Base-by-base conservation (phyloP, 129 eudicot genomes). In the Flaveria linearis region DNA sequence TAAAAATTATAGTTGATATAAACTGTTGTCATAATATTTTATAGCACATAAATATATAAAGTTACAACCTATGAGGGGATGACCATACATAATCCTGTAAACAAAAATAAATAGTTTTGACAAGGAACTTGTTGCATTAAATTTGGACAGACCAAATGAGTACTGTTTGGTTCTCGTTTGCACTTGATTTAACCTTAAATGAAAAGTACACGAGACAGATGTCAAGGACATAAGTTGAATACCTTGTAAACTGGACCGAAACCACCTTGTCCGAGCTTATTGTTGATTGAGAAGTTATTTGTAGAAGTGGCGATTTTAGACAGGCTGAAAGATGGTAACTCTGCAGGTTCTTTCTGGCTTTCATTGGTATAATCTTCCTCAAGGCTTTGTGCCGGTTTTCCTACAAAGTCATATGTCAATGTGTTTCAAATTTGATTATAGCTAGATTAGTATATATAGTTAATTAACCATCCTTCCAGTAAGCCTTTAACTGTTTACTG, bases 161-260 rank as follows among this genome's bases (percentile, higher is more conserved):
- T 1, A 63, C 2, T 28, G 69, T 20, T 30, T 63, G 12, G 22
- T 14, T 62, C 43, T 62, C 5, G 13, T 26, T 13, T 15, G 6
- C 69, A 63, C 69, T 6, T 63, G 20, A 30, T 28, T 63, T 56
- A 3, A 63, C 20, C 45, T 57, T 56, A 57, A 56, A 18, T 12
- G 17, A 49, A 65, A 15, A 26, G 76, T 25, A 52, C 14, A 26
- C 4, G 33, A 63, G 69, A 63, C 4, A 5, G 36, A 30, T 0
- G 36, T 30, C 36, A 30, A 30, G 43, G 42, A 63, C 69, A 47
- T 47, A 55, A 55, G 20, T n/a, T 16, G 17, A 17, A n/a, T 14
- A 62, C 76, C 64, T 52, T 72, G 78, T 74, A 74, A 62, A 74
- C 78, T 1, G 78, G 69, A 39, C 78, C 70, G 3, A 74, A 74